Evolutionary conservation across 116 monocot genomes (phyloP), one percentile per base, ranked within the genome.

Genomic region (Trichopus zeylanicus): DNA sequence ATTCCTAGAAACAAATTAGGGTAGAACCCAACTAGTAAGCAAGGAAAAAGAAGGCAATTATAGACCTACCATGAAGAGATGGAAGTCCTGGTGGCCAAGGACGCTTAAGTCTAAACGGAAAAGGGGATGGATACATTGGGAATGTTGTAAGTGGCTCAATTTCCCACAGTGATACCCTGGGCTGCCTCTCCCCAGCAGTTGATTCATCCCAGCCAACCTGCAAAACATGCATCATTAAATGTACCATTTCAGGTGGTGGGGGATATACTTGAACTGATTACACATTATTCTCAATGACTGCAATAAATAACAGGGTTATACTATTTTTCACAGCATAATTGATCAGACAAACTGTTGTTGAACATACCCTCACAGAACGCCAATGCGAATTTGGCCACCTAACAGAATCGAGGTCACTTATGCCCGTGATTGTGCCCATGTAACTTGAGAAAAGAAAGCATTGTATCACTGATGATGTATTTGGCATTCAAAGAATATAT

Each of bases 201-300:
- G 91, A 91, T 31, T 91, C 91, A 58, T 91, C 91, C 91, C 91
- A 91, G 53, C 83, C 86, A 74, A 91, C 91, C 91, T 91, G 67
- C 54, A n/a, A n/a, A n/a, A n/a, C n/a, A n/a, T n/a, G n/a, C n/a
- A n/a, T n/a, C n/a, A 71, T 54, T 53, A 35, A 26, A 33, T 39
- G 39, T 16, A 64, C 5, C 22, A 58, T 6, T 21, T 10, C 21
- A 4, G 23, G 29, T 0, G 0, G 13, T 42, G 42, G 3, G 13
- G 12, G 18, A 42, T 42, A 42, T 42, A 27, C 29, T 16, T 11
- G 29, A 55, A 55, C n/a, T n/a, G n/a, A n/a, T n/a, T n/a, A n/a
- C n/a, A n/a, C n/a, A n/a, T n/a, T n/a, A n/a, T n/a, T n/a, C n/a
- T n/a, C n/a, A n/a, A n/a, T n/a, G n/a, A n/a, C n/a, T n/a, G n/a